These are phyloP conservation scores for Thymus quinquecostatus DNA, from an alignment of 257 asterid genomes.

Conservation along the genomic window DNA sequence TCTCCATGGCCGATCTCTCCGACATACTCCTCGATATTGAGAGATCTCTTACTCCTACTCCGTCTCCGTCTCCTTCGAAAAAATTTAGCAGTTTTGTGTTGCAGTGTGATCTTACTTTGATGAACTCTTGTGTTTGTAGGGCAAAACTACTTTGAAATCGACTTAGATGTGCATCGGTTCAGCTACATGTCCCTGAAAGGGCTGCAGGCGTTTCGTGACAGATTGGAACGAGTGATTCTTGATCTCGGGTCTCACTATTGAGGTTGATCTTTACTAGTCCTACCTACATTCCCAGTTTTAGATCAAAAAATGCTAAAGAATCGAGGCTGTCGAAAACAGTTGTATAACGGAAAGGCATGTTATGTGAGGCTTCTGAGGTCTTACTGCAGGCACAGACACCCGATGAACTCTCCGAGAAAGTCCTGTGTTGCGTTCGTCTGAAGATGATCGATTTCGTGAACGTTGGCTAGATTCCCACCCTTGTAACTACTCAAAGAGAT, in stretches of 20 bases:
- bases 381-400: constrained; percentile 73
- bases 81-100: neutral
- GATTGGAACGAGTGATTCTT: constrained; percentile 78
- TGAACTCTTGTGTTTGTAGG: constrained; percentile 48
- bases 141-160: constrained; percentile 81
- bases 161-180: constrained; percentile 93
- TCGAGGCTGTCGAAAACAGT: neutral
- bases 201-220: constrained; percentile 68
- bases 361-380: neutral
- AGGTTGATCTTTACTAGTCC: constrained; percentile 45
- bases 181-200: constrained; percentile 91
- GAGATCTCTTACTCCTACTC: too few relatives aligned
- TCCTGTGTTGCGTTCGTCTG: constrained; percentile 74
- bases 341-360: neutral
- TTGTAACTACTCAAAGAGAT: constrained; percentile 37
- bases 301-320: neutral
- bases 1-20: too few relatives aligned
- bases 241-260: constrained; percentile 88
- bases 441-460: constrained; percentile 71
- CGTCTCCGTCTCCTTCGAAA: neutral
- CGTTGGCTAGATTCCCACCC: constrained; percentile 62
- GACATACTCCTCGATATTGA: too few relatives aligned
- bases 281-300: neutral
- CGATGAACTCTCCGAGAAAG: constrained; percentile 86
- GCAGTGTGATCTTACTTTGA: neutral